Evolutionary conservation across 2,329 filamentous ascomycete species (phyloP), one percentile per base, ranked within the genome.

Genomic region (Pestalotiopsis sp.): DNA sequence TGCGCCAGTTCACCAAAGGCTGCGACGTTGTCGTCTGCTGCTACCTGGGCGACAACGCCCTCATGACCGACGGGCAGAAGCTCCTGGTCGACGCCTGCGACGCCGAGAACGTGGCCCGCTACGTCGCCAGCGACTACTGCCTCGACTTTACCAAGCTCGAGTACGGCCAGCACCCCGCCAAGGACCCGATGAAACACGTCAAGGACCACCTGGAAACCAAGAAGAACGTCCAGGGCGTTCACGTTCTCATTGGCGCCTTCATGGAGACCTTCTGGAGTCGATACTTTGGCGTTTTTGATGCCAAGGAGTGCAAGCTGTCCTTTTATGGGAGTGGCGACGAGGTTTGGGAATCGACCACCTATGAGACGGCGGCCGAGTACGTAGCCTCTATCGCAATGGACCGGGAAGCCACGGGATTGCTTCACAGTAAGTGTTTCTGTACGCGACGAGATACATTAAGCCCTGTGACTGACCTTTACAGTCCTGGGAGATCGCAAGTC

Each of bases 21-120:
- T 76, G 75, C 70, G 75, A 82, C 59, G 77, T 82, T 0, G 74
- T 80, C 25, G 73, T 83, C 23, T 83, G 81, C 74, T 78, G 76
- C 68, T 83, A 84, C 67, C 75, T 82, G 0, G 81, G 81, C 17
- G 75, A 78, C 66, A 67, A 78, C 20, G 70, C 75, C 9, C 69
- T 83, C 49, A 84, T 83, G 83, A 67, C 78, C 1, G 76, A 81
- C 1, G 82, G 81, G 0, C 82, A 84, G 68, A 83, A 82, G 65
- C 57, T 74, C 0, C 76, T 84, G 5, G 79, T 84, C 41, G 82
- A 84, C 68, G 77, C 79, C 2, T 82, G 80, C 68, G 78, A 78
- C 2, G 73, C 68, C 2, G 76, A 74, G 2, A 70, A 72, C 0
- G 80, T 83, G 6, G 70, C 76, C 20, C 76, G 82, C 2, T 84